Evolutionary conservation across 371 early-diverging fungal species (phyloP), one percentile per base, ranked within the genome.

Genomic region (Circinella minor): DNA sequence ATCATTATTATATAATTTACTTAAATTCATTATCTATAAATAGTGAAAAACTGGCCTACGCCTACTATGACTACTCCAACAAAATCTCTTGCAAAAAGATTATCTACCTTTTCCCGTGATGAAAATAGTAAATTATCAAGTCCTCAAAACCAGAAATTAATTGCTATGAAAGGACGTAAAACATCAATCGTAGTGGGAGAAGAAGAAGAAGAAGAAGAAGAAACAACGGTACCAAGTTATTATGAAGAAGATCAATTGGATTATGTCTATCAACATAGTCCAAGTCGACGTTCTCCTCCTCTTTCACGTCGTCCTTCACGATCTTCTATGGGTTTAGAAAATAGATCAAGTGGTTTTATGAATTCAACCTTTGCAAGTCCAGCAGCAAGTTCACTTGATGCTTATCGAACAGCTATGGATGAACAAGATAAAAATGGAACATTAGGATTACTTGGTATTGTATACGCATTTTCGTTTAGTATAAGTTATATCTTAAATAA

Each of bases 331-430:
- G 43, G 57, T 57, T 1, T 18, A 51, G 8, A 51, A 8, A n/a
- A 51, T 5, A 8, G n/a, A 51, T 15, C n/a, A 51, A 15, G 14
- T 51, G n/a, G n/a, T n/a, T n/a, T n/a, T n/a, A n/a, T n/a, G n/a
- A n/a, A 8, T 18, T 34, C 57, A 6, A 4, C 27, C 2, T 20
- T 8, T 10, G 34, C 34, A 14, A 57, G 57, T 57, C 57, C 57
- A 57, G 57, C 57, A 10, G 57, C 57, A 34, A 57, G 57, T 27
- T 57, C 57, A 13, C 36, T 57, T 10, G 8, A 57, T 57, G 57
- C 57, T 10, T 57, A 57, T 27, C 20, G 57, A 10, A 27, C 18
- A 57, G 57, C 57, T 1, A 57, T 57, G n/a, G 57, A 57, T 2
- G 57, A 18, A 34, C 57, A 57, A 1, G 15, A 51, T n/a, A 51